phyloP scores from a whole-genome alignment of 371 early-diverging fungal genomes.

The Mycotypha africana region DNA sequence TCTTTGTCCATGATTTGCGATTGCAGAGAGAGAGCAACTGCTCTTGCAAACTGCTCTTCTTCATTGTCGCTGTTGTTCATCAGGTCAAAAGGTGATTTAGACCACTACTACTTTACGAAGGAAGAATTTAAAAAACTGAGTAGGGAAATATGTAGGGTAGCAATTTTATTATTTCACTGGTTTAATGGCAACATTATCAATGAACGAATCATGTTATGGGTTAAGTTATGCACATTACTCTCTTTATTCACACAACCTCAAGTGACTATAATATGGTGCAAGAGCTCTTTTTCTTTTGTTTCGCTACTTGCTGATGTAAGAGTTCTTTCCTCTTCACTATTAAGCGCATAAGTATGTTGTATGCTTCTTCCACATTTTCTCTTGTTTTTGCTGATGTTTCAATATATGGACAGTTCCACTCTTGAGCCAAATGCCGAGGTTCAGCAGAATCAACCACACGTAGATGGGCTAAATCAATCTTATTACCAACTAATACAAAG shows the following conservation, averaged over 20 bases:
- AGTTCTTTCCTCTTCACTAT: background rate
- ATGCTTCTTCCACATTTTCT: conserved; percentile 81
- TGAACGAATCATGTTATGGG: no score
- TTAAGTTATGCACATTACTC: no score
- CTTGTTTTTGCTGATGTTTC: conserved; percentile 90
- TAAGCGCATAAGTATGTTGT: conserved; percentile 65
- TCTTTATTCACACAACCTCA: no score
- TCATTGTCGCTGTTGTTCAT: conserved; percentile 10
- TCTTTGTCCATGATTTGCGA: conserved; percentile 4
- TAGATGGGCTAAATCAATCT: conserved; percentile 70
- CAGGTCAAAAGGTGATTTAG: no score
- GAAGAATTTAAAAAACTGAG: no score
- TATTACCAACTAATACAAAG: conserved; percentile 86
- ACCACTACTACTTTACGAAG: conserved; percentile 1
- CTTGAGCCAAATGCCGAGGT: conserved; percentile 62
- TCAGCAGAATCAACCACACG: conserved; percentile 71
- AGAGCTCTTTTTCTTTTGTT: background rate
- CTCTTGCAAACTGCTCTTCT: conserved; percentile 7
- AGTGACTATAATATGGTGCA: background rate
- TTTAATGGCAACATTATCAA: no score
- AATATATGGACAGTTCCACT: conserved; percentile 79
- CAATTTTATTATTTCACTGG: no score
- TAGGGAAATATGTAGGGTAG: no score
- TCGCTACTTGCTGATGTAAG: background rate
- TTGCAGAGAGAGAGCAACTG: conserved; percentile 11